Evolutionary conservation across 441 rosid species (phyloP), one percentile per base, ranked within the genome.

Genomic region (Lepidium campestre): DNA sequence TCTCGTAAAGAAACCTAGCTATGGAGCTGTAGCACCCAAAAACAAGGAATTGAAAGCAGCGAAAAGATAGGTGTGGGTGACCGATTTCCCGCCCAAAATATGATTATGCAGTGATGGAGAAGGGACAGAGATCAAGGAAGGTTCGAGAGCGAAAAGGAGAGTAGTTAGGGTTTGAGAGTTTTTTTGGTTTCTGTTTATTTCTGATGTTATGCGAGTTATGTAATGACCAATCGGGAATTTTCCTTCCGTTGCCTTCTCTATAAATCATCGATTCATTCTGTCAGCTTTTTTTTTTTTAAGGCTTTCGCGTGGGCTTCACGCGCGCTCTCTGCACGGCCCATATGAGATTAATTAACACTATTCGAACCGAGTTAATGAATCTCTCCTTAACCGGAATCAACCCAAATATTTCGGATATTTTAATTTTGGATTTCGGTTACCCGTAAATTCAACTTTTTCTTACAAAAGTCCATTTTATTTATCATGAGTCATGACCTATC

Each of bases 41-140:
- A 0, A 27, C 19, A 50, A 29, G 29, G 13, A 69, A 41, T 37
- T 41, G 17, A 13, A 60, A 60, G 46, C 46, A 32, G 35, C 23
- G n/a, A 32, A 29, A 44, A 3, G 35, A 15, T 47, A 39, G 40
- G 25, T 67, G 1, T 11, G 39, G 62, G 67, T 15, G 25, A 23
- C 25, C 47, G 36, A 67, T 20, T 74, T 74, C 77, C 77, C 77
- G 77, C 77, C 61, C 70, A 41, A 68, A 29, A 48, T 61, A 62
- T 57, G 65, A 41, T 44, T 19, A 0, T 2, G 72, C 67, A 66
- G 62, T 58, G 68, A 58, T 7, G 12, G 45, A 18, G 44, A 73
- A 62, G 20, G 22, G 64, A 47, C 36, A 61, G 77, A 67, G 74
- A 74, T 55, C 60, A 74, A 68, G 15, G 53, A 53, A 73, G 57